Evolutionary conservation across 768 basidiomycete species (phyloP), one percentile per base, ranked within the genome.

Genomic region (Panaeolus papilionaceus): DNA sequence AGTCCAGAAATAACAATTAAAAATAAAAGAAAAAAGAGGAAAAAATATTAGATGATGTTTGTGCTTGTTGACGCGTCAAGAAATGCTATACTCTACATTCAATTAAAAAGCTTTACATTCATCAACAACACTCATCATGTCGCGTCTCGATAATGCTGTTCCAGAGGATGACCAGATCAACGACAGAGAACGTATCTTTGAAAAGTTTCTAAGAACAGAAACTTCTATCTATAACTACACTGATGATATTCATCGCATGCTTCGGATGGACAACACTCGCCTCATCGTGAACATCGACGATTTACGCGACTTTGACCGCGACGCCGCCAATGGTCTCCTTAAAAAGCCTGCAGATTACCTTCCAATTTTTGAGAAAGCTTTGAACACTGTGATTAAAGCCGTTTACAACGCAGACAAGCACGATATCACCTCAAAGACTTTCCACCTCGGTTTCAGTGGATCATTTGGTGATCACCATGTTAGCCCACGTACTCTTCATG

Each of bases 401-500:
- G 82, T 92, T 4, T 89, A 91, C 72, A 93, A 95, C 74, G 79
- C 84, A 16, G 86, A 91, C 58, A 96, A 96, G 80, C 91, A 96
- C 79, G 88, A 92, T 58, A 88, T 94, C 66, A 84, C 88, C 39
- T 89, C 87, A 67, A 96, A 92, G 76, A 88, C 84, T 71, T 98
- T 90, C 80, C 91, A 92, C 71, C 85, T 98, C 66, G 98, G 96
- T 26, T 90, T 98, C 77, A 92, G 93, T 72, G 98, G 98, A 63
- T 96, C 94, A 7, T 99, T 99, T 78, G 98, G 98, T 54, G 97
- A 98, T 79, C 94, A 99, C 79, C 96, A 98, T 78, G 93, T 96
- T 78, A 98, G 92, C 79, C 98, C 98, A 61, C 86, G 98, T 8
- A 95, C 95, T 18, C 86, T 99, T 63, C 88, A 90, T 66, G 92